Evolutionary conservation across 495 filamentous ascomycete species (phyloP).

Genomic region (Lasiosphaeris hirsuta): DNA sequence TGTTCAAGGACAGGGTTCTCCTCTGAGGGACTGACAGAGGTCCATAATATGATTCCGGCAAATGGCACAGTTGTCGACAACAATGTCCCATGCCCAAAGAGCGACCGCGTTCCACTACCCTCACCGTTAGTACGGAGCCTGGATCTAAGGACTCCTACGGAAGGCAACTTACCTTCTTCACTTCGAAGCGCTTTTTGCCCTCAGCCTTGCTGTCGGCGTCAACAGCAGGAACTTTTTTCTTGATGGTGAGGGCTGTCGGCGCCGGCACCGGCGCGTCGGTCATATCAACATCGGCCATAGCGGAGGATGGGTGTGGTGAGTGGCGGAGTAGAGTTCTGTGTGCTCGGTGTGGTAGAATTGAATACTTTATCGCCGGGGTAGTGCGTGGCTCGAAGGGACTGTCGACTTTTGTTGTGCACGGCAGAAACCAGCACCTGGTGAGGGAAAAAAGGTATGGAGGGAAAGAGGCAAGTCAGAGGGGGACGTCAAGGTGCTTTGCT

Average conservation of each 20-base stretch:
- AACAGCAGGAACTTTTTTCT: constrained; percentile 50
- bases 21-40: constrained; percentile 61
- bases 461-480: background rate
- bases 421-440: too few species aligned
- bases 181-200: constrained; percentile 92
- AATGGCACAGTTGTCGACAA: constrained; percentile 99
- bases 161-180: constrained; percentile 76
- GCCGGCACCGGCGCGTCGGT: constrained; percentile 61
- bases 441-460: too few species aligned
- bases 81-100: constrained; percentile 99
- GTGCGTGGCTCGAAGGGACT: too few species aligned
- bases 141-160: constrained; percentile 1
- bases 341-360: background rate
- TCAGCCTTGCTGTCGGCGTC: constrained; percentile 59
- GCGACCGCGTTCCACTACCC: constrained; percentile 96
- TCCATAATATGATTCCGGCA: constrained; percentile 99
- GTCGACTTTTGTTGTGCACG: too few species aligned
- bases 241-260: constrained; percentile 46
- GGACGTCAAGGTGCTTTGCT: background rate
- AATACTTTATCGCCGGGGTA: too few species aligned
- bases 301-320: background rate
- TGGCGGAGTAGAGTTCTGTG: constrained; percentile 1
- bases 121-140: constrained; percentile 12
- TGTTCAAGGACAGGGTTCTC: background rate
- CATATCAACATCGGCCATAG: constrained; percentile 98